Conservation (phyloP, 1,284 basidiomycete species). For the Exobasidium cylindrosporum region DNA sequence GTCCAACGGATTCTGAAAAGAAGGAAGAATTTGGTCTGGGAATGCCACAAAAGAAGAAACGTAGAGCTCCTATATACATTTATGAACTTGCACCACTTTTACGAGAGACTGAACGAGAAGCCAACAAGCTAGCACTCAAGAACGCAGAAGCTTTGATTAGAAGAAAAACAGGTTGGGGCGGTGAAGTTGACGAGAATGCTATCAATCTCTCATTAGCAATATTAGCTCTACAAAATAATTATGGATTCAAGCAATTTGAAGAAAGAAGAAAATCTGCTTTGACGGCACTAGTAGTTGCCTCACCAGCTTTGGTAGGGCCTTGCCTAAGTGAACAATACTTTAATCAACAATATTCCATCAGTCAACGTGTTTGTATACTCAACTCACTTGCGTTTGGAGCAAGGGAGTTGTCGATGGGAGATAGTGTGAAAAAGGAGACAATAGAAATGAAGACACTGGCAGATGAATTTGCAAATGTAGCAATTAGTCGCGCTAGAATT, state of each 20-base stretch:
- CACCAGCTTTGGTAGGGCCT: constrained; percentile 73
- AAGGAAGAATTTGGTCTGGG: constrained; percentile 19
- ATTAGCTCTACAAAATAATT: constrained; percentile 76
- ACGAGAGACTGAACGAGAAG: constrained; percentile 25
- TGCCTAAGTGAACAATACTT: constrained; percentile 85
- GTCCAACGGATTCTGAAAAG: neutral
- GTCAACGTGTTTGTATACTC: constrained; percentile 78
- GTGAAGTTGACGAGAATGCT: constrained; percentile 68
- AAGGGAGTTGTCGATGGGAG: constrained; percentile 67
- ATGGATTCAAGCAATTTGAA: constrained; percentile 75
- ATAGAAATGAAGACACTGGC: constrained; percentile 1
- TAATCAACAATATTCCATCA: constrained; percentile 79
- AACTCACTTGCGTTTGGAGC: constrained; percentile 81
- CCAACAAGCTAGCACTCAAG: constrained; percentile 27
- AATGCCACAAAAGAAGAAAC: constrained; percentile 26
- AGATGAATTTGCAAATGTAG: constrained; percentile 12
- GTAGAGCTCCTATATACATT: constrained; percentile 54
- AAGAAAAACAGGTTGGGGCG: constrained; percentile 34
- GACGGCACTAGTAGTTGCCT: constrained; percentile 74
- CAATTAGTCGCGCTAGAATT: constrained; percentile 10
- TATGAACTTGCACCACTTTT: constrained; percentile 53
- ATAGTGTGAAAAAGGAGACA: neutral
- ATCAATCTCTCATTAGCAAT: constrained; percentile 74
- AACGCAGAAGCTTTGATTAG: constrained; percentile 32
- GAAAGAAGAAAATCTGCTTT: constrained; percentile 71